phyloP scores from a whole-genome alignment of 345 rosid species.

The Euphorbia lathyris region DNA sequence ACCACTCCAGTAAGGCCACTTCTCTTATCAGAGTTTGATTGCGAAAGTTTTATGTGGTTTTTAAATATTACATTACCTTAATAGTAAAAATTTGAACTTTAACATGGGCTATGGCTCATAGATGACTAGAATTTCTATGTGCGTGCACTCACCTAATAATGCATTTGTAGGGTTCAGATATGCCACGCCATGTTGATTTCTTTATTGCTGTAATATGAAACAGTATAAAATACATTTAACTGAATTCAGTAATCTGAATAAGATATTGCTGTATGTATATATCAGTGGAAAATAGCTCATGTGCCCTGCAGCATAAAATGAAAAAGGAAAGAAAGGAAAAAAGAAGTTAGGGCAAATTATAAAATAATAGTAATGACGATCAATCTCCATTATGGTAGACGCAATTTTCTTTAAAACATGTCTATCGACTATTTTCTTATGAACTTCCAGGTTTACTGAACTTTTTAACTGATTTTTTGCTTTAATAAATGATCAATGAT shows the following conservation, averaged over 20 bases:
- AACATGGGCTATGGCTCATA: neutral
- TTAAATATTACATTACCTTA: too few species aligned
- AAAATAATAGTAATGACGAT: too few species aligned
- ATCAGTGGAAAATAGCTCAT: neutral
- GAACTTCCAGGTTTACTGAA: too few species aligned
- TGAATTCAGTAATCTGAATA: neutral
- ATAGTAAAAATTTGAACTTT: too few species aligned
- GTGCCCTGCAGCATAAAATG: neutral
- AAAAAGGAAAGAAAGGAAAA: neutral
- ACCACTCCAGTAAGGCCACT: slow-evolving; percentile 56
- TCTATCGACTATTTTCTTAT: too few species aligned
- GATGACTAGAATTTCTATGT: neutral
- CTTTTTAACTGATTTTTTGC: neutral
- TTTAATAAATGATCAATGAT: too few species aligned
- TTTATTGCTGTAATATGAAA: neutral
- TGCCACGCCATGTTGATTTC: neutral
- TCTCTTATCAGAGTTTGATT: neutral
- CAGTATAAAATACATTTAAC: too few species aligned
- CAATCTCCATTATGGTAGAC: too few species aligned
- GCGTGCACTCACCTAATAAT: neutral
- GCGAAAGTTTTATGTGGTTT: neutral
- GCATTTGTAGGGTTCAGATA: neutral
- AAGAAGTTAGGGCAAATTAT: neutral
- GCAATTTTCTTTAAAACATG: too few species aligned
- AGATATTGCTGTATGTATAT: neutral